phyloP scores from a whole-genome alignment of 176 grass and related monocot genomes.

The Themeda triandra region DNA sequence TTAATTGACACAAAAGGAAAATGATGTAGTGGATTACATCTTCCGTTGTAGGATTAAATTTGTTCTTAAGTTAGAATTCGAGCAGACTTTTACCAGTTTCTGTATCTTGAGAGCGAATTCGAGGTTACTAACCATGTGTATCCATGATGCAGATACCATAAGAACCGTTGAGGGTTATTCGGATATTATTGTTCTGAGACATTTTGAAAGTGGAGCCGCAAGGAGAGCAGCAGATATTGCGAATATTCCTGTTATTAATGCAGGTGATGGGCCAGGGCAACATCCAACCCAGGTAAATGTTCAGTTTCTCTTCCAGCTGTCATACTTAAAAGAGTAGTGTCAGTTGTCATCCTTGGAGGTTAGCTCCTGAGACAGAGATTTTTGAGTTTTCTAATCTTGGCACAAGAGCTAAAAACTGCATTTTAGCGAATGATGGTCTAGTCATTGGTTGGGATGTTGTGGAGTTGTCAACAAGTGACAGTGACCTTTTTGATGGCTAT shows the following conservation, averaged over 20 bases:
- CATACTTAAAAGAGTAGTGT: background rate
- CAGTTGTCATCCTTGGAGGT: background rate
- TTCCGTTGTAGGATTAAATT: background rate
- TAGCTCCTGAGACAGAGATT: background rate
- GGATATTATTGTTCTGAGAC: constrained; percentile 82
- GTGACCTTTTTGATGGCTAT: background rate
- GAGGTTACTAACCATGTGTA: background rate
- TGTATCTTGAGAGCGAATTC: background rate
- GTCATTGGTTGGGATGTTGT: background rate
- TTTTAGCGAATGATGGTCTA: background rate
- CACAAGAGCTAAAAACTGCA: background rate
- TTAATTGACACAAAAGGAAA: background rate
- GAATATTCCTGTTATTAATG: constrained; percentile 81
- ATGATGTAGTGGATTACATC: no score
- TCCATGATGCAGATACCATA: constrained; percentile 72
- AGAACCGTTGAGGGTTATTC: constrained; percentile 85
- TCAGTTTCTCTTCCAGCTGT: background rate
- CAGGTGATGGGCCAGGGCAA: constrained; percentile 83
- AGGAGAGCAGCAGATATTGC: constrained; percentile 64
- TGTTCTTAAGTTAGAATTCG: background rate
- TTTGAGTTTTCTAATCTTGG: background rate
- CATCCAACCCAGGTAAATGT: constrained; percentile 79
- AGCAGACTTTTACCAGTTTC: background rate
- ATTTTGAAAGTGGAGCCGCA: constrained; percentile 92
- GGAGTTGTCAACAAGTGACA: background rate